These are phyloP conservation scores for Calonectria henricotiae DNA, from an alignment of 2,329 filamentous ascomycete genomes.

Conservation along the genomic window DNA sequence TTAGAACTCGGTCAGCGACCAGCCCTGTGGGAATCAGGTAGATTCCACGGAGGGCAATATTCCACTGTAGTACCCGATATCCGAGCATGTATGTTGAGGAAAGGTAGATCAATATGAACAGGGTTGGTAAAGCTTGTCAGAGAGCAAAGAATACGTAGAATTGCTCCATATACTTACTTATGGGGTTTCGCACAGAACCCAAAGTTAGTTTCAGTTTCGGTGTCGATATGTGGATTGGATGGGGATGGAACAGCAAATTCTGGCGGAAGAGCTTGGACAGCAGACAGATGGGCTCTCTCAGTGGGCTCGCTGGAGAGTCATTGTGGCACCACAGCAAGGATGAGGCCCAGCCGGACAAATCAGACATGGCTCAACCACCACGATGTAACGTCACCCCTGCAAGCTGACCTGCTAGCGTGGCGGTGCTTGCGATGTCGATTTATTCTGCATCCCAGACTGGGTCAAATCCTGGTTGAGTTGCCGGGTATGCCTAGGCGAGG, in stretches of 20 bases:
- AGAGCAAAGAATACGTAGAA: not conserved
- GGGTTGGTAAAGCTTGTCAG: not conserved
- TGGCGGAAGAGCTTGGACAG: not conserved
- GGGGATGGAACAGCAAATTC: not conserved
- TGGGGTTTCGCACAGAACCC: not conserved
- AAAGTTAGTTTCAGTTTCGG: not conserved
- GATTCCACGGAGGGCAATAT: conserved; percentile 4
- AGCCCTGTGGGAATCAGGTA: conserved; percentile 1
- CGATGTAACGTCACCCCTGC: conserved; percentile 14
- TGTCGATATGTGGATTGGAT: not conserved
- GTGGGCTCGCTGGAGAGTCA: conserved; percentile 6
- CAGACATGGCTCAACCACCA: no score
- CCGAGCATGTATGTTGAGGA: not conserved
- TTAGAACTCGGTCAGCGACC: not conserved
- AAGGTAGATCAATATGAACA: not conserved
- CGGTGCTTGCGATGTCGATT: conserved; percentile 6
- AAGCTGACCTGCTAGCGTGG: conserved; percentile 4
- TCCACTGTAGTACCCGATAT: not conserved
- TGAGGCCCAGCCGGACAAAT: not conserved
- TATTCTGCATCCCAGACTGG: not conserved
- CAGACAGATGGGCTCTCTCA: not conserved
- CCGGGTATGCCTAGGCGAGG: not conserved
- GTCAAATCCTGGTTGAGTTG: not conserved
- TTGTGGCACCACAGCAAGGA: not conserved
- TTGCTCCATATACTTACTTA: not conserved